Conservation (phyloP, 257 asterid species). For the Cinchona pubescens region DNA sequence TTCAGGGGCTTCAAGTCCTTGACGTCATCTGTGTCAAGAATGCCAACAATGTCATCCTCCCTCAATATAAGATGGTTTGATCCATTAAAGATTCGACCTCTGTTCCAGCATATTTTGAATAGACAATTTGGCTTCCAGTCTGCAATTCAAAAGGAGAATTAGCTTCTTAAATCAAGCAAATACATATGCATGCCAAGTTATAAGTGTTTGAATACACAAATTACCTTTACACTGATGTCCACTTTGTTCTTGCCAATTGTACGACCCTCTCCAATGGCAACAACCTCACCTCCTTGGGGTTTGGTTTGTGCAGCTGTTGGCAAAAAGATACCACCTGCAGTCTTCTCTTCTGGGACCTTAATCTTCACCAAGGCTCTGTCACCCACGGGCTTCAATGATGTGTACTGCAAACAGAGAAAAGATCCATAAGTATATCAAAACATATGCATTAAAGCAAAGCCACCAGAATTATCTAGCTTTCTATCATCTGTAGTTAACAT, state of each 20-base stretch:
- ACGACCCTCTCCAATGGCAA: slow-evolving; percentile 95
- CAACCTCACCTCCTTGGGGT: slow-evolving; percentile 87
- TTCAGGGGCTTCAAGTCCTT: slow-evolving; percentile 86
- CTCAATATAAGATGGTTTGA: slow-evolving; percentile 73
- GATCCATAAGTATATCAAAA: slow-evolving; percentile 5
- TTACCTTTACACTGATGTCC: slow-evolving; percentile 73
- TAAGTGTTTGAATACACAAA: background rate
- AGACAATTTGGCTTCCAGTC: slow-evolving; percentile 80
- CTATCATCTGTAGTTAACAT: background rate
- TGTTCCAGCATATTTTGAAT: slow-evolving; percentile 93
- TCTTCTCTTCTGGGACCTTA: slow-evolving; percentile 76
- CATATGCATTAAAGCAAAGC: background rate
- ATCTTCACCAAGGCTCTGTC: slow-evolving; percentile 88
- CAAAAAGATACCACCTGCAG: slow-evolving; percentile 79
- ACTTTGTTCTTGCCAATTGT: slow-evolving; percentile 69
- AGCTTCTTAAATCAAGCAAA: background rate
- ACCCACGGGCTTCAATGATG: slow-evolving; percentile 91
- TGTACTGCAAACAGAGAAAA: slow-evolving; percentile 54
- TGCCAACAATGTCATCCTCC: slow-evolving; percentile 93
- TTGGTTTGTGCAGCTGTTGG: slow-evolving; percentile 71
- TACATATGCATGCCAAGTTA: background rate
- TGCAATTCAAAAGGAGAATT: slow-evolving; percentile 19
- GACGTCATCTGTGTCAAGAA: slow-evolving; percentile 76
- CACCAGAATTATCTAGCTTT: background rate
- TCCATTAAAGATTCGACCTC: slow-evolving; percentile 92